Percentiles rank a stretch among this genome's conserved stretches.
phyloP scores from a whole-genome alignment of 441 rosid genomes.

The Gossypium trilobum region DNA sequence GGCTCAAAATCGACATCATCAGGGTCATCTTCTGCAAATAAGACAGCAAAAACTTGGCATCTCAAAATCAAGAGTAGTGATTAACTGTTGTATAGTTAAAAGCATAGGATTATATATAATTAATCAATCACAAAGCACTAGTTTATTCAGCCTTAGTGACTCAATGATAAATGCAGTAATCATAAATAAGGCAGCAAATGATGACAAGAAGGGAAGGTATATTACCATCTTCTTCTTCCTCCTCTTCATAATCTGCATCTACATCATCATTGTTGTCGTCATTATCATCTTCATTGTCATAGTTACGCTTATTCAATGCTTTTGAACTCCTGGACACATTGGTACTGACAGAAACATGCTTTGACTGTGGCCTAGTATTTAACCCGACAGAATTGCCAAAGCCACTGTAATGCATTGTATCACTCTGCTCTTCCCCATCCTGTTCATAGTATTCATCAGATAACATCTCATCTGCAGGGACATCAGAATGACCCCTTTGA shows the following conservation, averaged over 20 bases:
- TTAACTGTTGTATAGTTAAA: neutral
- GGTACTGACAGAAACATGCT: constrained; percentile 30
- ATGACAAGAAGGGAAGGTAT: constrained; percentile 5
- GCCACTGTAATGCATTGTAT: constrained; percentile 52
- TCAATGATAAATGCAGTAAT: neutral
- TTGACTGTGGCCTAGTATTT: constrained; percentile 47
- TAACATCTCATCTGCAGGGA: constrained; percentile 94
- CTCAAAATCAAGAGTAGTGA: constrained; percentile 14
- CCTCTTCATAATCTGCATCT: constrained; percentile 70
- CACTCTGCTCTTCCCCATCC: constrained; percentile 92
- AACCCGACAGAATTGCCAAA: constrained; percentile 42
- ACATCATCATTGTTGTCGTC: constrained; percentile 42
- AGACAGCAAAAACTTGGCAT: constrained; percentile 21
- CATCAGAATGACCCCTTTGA: constrained; percentile 66
- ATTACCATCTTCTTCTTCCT: constrained; percentile 84
- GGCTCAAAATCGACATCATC: constrained; percentile 97
- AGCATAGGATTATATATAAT: neutral
- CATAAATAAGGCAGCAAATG: neutral
- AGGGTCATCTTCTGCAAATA: constrained; percentile 80
- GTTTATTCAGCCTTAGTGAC: neutral
- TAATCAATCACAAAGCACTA: neutral
- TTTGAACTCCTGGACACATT: constrained; percentile 53
- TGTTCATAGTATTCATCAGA: constrained; percentile 99
- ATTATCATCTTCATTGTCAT: constrained; percentile 27
- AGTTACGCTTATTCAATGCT: constrained; percentile 27